These are phyloP conservation scores for Leptoxyphium fumago DNA, from an alignment of 2,329 filamentous ascomycete genomes.

Conservation along the genomic window DNA sequence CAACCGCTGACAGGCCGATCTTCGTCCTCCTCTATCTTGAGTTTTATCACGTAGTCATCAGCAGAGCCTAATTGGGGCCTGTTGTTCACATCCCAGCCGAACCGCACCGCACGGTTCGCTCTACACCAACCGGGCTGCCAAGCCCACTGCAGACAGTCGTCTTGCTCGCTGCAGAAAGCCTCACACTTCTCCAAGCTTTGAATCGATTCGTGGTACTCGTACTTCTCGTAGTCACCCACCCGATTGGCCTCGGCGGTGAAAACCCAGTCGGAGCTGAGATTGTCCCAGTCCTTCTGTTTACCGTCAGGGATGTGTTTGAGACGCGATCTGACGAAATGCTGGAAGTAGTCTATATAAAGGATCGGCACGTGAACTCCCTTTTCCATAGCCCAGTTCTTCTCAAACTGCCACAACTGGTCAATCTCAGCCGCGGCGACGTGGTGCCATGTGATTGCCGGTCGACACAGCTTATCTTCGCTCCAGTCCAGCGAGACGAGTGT, in stretches of 20 bases:
- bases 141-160: slow-evolving; percentile 25
- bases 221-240: slow-evolving; percentile 8
- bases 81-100: slow-evolving; percentile 8
- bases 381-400: slow-evolving; percentile 19
- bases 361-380: slow-evolving; percentile 21
- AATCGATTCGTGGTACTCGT: slow-evolving; percentile 12
- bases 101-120: slow-evolving; percentile 17
- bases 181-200: slow-evolving; percentile 14
- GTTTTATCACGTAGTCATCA: slow-evolving; percentile 8
- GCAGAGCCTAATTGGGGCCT: slow-evolving; percentile 6
- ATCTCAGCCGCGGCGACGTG: slow-evolving; percentile 14
- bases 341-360: slow-evolving; percentile 20
- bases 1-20: slow-evolving; percentile 16
- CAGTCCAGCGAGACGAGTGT: slow-evolving; percentile 21
- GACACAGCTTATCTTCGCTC: slow-evolving; percentile 21
- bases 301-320: slow-evolving; percentile 8
- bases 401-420: slow-evolving; percentile 17
- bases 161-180: slow-evolving; percentile 13
- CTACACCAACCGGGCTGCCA: slow-evolving; percentile 20
- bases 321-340: slow-evolving; percentile 18
- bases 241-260: slow-evolving; percentile 2
- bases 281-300: slow-evolving; percentile 21
- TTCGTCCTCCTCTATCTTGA: slow-evolving; percentile 7
- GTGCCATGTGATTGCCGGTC: slow-evolving; percentile 23
- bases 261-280: slow-evolving; percentile 15